Conservation (phyloP, 108 stramenopile species). For the Cylindrotheca closterium region DNA sequence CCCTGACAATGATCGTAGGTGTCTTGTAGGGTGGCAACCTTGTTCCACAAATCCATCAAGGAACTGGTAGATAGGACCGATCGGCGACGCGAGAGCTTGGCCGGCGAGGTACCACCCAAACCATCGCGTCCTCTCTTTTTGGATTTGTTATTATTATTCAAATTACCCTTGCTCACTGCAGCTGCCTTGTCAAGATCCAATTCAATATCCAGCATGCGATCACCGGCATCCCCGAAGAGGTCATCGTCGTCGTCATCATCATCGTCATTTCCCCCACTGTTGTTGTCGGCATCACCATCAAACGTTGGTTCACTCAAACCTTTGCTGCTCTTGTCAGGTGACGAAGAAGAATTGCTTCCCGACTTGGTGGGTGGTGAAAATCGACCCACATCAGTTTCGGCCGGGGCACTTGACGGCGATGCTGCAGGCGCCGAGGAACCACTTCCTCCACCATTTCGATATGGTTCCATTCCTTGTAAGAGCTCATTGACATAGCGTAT, state of each 20-base stretch:
- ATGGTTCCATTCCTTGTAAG: slow-evolving; percentile 63
- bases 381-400: not conserved
- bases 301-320: not conserved
- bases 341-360: not conserved
- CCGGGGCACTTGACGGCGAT: not conserved
- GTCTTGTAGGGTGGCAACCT: slow-evolving; percentile 30
- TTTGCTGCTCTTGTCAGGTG: not conserved
- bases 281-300: slow-evolving; percentile 8
- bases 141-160: slow-evolving; percentile 12
- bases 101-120: not conserved
- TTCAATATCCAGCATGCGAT: slow-evolving; percentile 50
- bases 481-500: slow-evolving; percentile 77
- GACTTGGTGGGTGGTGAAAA: slow-evolving; percentile 12
- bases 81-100: slow-evolving; percentile 15
- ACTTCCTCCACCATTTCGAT: slow-evolving; percentile 33
- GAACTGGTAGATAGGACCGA: slow-evolving; percentile 36
- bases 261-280: slow-evolving; percentile 29
- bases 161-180: slow-evolving; percentile 3
- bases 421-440: not conserved
- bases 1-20: slow-evolving; percentile 27
- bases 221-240: slow-evolving; percentile 50
- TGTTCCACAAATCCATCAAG: slow-evolving; percentile 47
- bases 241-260: slow-evolving; percentile 50
- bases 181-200: slow-evolving; percentile 36
- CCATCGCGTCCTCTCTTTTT: slow-evolving; percentile 52